phyloP scores from a whole-genome alignment of 2,329 filamentous ascomycete species.

The Sclerotinia trifoliorum region DNA sequence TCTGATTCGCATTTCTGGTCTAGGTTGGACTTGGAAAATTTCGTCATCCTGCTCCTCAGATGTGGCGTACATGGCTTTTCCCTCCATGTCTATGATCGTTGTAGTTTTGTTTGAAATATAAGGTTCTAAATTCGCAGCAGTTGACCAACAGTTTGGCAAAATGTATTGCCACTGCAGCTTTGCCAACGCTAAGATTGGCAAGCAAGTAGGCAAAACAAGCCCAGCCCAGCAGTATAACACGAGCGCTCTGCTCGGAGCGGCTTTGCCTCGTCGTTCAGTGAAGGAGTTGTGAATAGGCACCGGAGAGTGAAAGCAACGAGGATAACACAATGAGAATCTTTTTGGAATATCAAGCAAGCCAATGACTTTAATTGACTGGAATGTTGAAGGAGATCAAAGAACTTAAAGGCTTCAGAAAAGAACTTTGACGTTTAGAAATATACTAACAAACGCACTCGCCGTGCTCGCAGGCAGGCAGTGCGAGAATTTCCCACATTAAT shows the following conservation, averaged over 20 bases:
- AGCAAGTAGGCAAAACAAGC: not conserved
- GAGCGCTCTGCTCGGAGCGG: not conserved
- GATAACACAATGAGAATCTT: not conserved
- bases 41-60: conserved; percentile 21
- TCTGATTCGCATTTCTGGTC: conserved; percentile 25
- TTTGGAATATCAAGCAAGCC: not conserved
- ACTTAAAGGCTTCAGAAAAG: not conserved
- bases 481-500: not conserved
- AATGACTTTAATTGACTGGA: not conserved
- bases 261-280: not conserved
- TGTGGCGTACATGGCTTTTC: conserved; percentile 15
- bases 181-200: not conserved
- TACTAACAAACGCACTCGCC: not conserved
- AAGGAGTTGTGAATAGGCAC: not conserved
- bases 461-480: not conserved
- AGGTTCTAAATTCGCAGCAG: not conserved
- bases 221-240: not conserved
- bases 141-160: not conserved
- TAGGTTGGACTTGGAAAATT: conserved; percentile 24
- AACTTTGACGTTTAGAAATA: not conserved
- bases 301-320: not conserved
- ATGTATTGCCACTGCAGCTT: not conserved
- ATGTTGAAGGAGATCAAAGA: not conserved
- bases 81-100: conserved; percentile 17
- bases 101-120: not conserved